These are phyloP conservation scores for Fragilaria crotonensis DNA, from an alignment of 108 stramenopile species.

Conservation along the genomic window DNA sequence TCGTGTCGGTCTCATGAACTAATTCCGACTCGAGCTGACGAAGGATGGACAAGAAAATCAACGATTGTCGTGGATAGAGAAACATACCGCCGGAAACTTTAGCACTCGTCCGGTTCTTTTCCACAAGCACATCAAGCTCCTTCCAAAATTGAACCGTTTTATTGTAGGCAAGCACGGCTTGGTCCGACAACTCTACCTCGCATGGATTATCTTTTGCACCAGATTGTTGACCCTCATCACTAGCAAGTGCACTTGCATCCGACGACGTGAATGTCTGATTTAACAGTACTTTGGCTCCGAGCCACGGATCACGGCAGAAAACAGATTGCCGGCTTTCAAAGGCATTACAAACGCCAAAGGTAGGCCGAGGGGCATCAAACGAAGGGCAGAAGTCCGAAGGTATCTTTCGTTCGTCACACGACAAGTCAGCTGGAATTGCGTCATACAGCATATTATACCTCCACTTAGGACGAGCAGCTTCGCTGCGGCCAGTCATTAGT, in stretches of 20 bases:
- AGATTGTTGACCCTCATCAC: not conserved
- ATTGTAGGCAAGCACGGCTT: not conserved
- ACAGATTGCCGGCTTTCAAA: not conserved
- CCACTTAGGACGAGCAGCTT: not conserved
- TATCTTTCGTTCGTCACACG: not conserved
- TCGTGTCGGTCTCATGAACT: not conserved
- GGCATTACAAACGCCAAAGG: not conserved
- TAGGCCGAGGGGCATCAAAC: not conserved
- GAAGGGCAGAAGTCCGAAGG: not conserved
- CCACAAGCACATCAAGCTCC: not conserved
- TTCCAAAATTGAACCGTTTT: not conserved
- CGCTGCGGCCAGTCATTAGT: not conserved
- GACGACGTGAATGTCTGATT: not conserved
- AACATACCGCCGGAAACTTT: conserved; percentile 47
- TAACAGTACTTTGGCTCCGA: not conserved
- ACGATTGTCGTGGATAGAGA: conserved; percentile 38
- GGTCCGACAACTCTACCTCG: not conserved
- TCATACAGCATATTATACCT: not conserved
- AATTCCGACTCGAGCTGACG: conserved; percentile 10
- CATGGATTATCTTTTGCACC: not conserved
- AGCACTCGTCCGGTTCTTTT: conserved; percentile 1
- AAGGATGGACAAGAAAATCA: conserved; percentile 17
- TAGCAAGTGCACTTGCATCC: not conserved
- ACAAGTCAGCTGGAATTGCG: not conserved
- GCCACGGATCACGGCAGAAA: not conserved